phyloP scores from a whole-genome alignment of 176 grass and related monocot species.

The Carex kokanica region DNA sequence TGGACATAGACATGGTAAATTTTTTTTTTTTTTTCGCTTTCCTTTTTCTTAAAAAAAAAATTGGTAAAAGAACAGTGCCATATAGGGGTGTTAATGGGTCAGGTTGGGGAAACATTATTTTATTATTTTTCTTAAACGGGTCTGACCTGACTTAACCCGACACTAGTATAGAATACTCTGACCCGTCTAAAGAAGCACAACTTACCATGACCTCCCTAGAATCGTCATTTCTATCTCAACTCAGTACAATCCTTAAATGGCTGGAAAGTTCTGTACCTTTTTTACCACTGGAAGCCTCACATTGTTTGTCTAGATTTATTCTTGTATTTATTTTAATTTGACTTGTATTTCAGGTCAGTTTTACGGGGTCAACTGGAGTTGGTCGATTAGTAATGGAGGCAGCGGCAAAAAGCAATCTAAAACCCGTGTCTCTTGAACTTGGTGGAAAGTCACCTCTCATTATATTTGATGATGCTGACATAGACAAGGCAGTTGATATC shows the following conservation, averaged over 20 bases:
- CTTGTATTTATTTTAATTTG: not conserved
- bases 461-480: slow-evolving; percentile 52
- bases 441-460: slow-evolving; percentile 55
- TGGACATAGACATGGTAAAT: slow-evolving; percentile 49
- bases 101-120: too few relatives aligned
- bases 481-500: slow-evolving; percentile 45
- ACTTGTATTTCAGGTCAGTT: slow-evolving; percentile 32
- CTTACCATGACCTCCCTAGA: not conserved
- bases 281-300: not conserved
- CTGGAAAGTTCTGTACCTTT: not conserved
- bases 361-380: slow-evolving; percentile 51
- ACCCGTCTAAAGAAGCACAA: not conserved
- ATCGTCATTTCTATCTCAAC: not conserved
- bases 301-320: not conserved
- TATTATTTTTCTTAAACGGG: too few relatives aligned
- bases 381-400: slow-evolving; percentile 55
- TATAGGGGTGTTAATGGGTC: not conserved
- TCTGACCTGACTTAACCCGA: too few relatives aligned
- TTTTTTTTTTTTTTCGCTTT: not conserved
- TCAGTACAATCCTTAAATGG: not conserved
- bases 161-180: too few relatives aligned
- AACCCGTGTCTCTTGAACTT: slow-evolving; percentile 50
- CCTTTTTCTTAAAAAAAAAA: too few relatives aligned
- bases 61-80: not conserved
- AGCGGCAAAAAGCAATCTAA: slow-evolving; percentile 52